Evolutionary conservation across 768 basidiomycete species (phyloP).

Genomic region (Leccinum barrowsii): DNA sequence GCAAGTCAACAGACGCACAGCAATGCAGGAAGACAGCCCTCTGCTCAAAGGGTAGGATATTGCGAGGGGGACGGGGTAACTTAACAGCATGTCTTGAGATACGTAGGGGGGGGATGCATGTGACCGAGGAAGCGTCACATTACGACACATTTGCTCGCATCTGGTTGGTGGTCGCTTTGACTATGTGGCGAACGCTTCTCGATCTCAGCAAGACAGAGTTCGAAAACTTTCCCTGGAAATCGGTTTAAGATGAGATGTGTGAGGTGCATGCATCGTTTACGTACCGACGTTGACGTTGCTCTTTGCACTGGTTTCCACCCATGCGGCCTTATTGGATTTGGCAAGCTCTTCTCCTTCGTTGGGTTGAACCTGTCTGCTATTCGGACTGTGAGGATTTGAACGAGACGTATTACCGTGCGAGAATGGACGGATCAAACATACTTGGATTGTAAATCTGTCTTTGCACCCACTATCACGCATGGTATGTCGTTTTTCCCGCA

Average conservation of each 20-base stretch:
- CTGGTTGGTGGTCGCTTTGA: conserved; percentile 42
- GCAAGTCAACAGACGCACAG: conserved; percentile 31
- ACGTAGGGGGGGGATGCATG: conserved; percentile 9
- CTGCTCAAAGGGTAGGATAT: conserved; percentile 29
- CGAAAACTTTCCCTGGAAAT: conserved; percentile 70
- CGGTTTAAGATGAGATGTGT: neutral
- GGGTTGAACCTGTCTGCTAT: conserved; percentile 67
- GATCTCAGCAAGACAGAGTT: conserved; percentile 78
- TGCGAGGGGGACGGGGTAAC: conserved; percentile 29
- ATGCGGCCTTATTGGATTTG: conserved; percentile 66
- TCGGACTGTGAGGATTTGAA: conserved; percentile 31
- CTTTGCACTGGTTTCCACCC: conserved; percentile 88
- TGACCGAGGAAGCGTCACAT: conserved; percentile 42
- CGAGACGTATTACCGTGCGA: conserved; percentile 10
- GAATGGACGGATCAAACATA: conserved; percentile 35
- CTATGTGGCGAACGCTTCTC: conserved; percentile 66
- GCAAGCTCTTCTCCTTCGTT: conserved; percentile 78
- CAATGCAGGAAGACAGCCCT: conserved; percentile 24
- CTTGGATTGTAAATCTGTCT: conserved; percentile 78
- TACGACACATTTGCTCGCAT: conserved; percentile 45
- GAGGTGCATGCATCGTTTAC: conserved; percentile 33
- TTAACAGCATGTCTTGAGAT: conserved; percentile 23
- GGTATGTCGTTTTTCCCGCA: conserved; percentile 82
- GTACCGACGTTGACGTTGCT: conserved; percentile 81
- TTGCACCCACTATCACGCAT: conserved; percentile 92